Base-by-base conservation (phyloP, 441 rosid genomes). In the Gossypium davidsonii region DNA sequence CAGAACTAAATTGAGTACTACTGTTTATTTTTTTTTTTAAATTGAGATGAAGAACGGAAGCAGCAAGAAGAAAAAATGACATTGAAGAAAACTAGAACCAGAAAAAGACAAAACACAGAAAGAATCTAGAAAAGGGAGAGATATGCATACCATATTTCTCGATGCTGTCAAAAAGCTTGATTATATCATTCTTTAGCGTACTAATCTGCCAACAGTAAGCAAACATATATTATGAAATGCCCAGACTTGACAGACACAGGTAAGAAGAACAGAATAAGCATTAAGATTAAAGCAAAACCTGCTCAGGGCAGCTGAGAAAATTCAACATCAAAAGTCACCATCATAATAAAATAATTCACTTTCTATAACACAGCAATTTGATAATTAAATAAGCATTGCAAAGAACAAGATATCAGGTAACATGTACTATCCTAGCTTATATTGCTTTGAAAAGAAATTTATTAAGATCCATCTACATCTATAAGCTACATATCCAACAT, bases 131-230 rank as follows among this genome's bases (percentile, higher is more conserved):
- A 42, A 28, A 3, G 55, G 55, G 11, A 34, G 18, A 74, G 61
- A 49, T 37, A 17, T 48, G 62, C 86, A 18, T 86, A 95, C 99
- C 96, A 80, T 91, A 95, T 77, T 85, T 90, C 79, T 90, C 85
- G 52, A 90, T 84, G 73, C 85, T 83, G 82, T 93, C 97, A 80
- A 88, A 89, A 77, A 95, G 92, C 85, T 95, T 93, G 85, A 79
- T 44, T 80, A 91, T 84, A 72, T 87, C 92, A 51, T 74, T 90
- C 82, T 85, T 89, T 74, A 91, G 78, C 2, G 86, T 73, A 64
- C 73, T 85, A 68, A 95, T 86, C 99, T 95, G 86, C 83, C 73
- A 82, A 70, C 10, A 52, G 64, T 64, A 73, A 73, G 48, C 23
- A 75, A 71, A 67, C 20, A 65, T 59, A 56, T 48, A 51, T 23